Evolutionary conservation across 805 yeast species (phyloP), one percentile per base, ranked within the genome.

Genomic region (Saturnispora saitoi): DNA sequence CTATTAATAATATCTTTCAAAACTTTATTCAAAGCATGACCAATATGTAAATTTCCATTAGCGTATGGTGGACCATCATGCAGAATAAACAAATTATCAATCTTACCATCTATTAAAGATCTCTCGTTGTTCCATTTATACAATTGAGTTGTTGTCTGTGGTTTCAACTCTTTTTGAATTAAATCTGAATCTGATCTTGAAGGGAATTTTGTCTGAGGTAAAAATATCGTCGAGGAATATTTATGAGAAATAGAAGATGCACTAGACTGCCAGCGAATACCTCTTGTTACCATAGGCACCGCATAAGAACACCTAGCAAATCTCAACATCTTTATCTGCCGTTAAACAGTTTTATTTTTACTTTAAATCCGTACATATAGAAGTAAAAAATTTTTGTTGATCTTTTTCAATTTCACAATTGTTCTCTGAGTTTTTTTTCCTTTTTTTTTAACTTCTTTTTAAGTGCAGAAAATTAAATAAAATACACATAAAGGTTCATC

Each of bases 21-120:
- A 19, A 89, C 76, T 61, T 93, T 91, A 68, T 93, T 93, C 57
- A 93, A 67, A 0, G 98, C 87, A 67, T 93, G 99, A 48, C 98
- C 88, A 44, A 90, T 65, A 63, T 93, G 99, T 20, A 93, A 69
- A 53, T 83, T 88, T 3, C 98, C 99, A 61, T 93, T 93, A 11
- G 99, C 98, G 66, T 91, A 93, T 0, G 99, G 99, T 0, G 99
- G 99, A 0, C 99, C 99, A 66, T 93, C 99, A 57, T 90, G 97
- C 1, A 93, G 68, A 1, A 83, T 74, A 57, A 84, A 91, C 32
- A 73, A 54, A 17, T 76, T 66, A 2, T 70, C 66, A 22, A 63
- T 54, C 31, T 56, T 56, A 48, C 51, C 55, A 7, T 58, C 58
- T 1, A 50, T 51, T 11, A 64, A 43, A 2, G 53, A 45, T 24